Base-by-base conservation (phyloP, 257 asterid species). In the Vinca minor region DNA sequence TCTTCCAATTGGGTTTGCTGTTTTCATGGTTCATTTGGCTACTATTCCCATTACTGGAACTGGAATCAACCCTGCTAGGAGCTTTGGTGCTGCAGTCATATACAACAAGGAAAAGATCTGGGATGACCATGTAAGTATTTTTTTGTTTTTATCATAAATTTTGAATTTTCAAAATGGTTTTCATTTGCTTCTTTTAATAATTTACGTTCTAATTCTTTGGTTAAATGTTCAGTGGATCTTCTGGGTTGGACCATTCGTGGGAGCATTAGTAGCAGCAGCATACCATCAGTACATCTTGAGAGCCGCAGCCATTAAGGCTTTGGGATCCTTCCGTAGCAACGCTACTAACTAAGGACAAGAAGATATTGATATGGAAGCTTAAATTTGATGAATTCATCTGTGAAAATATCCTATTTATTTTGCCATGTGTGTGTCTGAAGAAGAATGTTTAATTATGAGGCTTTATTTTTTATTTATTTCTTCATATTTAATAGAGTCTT, bases 21-120 rank as follows among this genome's bases (percentile, higher is more conserved):
- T 91, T 7, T 91, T 91, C 78, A 91, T 91, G 97, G 97, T 91
- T 36, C 97, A 91, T 73, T 84, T 91, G 87, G 97, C 95, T 4
- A 91, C 97, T 20, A 91, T 91, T 26, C 96, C 96, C 50, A 83
- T 91, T 76, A 87, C 97, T 39, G 96, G 97, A 71, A 91, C 96
- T 42, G 97, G 96, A 1, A 90, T 90, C 42, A 90, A 90, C 84
- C 97, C 97, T 7, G 97, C 97, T 10, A 73, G 97, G 76, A 90
- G 97, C 79, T 82, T 91, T 58, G 97, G 97, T 18, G 98, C 98
- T 45, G 98, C 98, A 10, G 98, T 91, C 0, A 88, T 91, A 80
- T 84, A 34, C 81, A 80, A 89, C 85, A 66, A 75, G 12, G 67
- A 62, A 25, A 83, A 86, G 62, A 60, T 68, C 55, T 91, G 98